A percentile compares a stretch with the other conserved stretches of the same genome.
Evolutionary conservation across 2,329 filamentous ascomycete species (phyloP).

Genomic region (Ophiosphaerella narmari): DNA sequence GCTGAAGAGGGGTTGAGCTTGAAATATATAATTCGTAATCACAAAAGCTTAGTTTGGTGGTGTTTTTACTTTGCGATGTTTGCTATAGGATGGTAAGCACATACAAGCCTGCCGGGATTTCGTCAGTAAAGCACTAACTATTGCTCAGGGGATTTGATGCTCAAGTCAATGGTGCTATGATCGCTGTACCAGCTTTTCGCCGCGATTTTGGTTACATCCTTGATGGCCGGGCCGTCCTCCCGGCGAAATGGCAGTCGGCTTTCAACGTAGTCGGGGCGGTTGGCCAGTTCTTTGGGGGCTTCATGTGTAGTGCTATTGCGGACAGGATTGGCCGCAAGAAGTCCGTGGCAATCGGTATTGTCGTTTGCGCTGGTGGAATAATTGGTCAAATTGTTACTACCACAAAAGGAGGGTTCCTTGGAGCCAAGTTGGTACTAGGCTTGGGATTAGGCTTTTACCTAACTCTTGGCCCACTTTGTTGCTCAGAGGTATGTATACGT

Average conservation of each 20-base stretch:
- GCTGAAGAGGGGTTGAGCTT: slow-evolving; percentile 13
- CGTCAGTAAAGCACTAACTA: neutral
- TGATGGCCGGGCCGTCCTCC: slow-evolving; percentile 37
- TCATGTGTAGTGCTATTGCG: slow-evolving; percentile 42
- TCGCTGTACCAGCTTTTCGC: slow-evolving; percentile 60
- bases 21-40: slow-evolving; percentile 6
- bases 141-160: slow-evolving; percentile 57
- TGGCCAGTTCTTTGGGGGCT: slow-evolving; percentile 61
- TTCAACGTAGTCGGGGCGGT: slow-evolving; percentile 50
- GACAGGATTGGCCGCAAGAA: slow-evolving; percentile 40
- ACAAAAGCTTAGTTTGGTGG: slow-evolving; percentile 14
- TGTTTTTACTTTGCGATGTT: slow-evolving; percentile 18
- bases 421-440: slow-evolving; percentile 16
- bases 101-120: neutral
- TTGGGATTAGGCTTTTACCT: slow-evolving; percentile 22
- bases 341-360: slow-evolving; percentile 16
- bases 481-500: slow-evolving; percentile 7
- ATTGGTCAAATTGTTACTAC: slow-evolving; percentile 67
- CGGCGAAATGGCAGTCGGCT: slow-evolving; percentile 47
- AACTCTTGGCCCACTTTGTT: slow-evolving; percentile 17
- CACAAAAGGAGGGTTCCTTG: slow-evolving; percentile 15
- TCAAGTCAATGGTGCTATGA: slow-evolving; percentile 66
- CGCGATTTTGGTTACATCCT: slow-evolving; percentile 57
- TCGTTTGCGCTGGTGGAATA: slow-evolving; percentile 50
- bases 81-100: slow-evolving; percentile 16